Evolutionary conservation across 257 asterid genomes (phyloP).

Genomic region (Nyctanthes arbortristis): DNA sequence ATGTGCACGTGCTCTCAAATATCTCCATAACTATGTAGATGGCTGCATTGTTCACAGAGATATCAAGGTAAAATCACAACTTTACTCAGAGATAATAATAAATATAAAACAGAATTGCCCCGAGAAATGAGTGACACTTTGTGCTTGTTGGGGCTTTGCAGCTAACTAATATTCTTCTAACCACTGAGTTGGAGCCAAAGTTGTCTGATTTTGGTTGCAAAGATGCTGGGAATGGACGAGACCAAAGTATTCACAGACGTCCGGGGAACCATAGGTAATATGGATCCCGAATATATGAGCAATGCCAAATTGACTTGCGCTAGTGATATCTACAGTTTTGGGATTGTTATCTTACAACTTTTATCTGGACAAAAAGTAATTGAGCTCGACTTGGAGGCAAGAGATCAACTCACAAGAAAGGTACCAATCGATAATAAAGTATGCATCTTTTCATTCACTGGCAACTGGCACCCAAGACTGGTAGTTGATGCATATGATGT

Average conservation of each 20-base stretch:
- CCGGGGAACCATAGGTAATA: slow-evolving; percentile 78
- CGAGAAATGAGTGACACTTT: neutral
- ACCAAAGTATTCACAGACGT: slow-evolving; percentile 80
- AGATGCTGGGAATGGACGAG: slow-evolving; percentile 72
- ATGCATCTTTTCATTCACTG: neutral
- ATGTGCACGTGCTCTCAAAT: slow-evolving; percentile 73
- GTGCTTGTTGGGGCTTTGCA: slow-evolving; percentile 28
- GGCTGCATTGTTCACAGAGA: slow-evolving; percentile 91
- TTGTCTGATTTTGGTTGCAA: slow-evolving; percentile 84
- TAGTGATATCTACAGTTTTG: slow-evolving; percentile 82
- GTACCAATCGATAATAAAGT: slow-evolving; percentile 30
- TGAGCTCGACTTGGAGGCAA: slow-evolving; percentile 70
- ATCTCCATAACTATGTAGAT: slow-evolving; percentile 60
- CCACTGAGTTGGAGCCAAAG: slow-evolving; percentile 60
- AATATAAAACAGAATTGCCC: neutral
- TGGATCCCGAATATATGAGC: slow-evolving; percentile 95
- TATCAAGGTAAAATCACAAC: slow-evolving; percentile 51
- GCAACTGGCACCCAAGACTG: neutral
- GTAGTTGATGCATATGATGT: neutral
- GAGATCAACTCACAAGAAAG: slow-evolving; percentile 84
- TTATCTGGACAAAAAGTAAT: slow-evolving; percentile 75
- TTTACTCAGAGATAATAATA: neutral
- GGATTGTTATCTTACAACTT: slow-evolving; percentile 75
- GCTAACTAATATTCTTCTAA: slow-evolving; percentile 83
- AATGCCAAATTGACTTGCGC: slow-evolving; percentile 82